phyloP scores from a whole-genome alignment of 2,329 filamentous ascomycete genomes.

The Talaromyces sp. region DNA sequence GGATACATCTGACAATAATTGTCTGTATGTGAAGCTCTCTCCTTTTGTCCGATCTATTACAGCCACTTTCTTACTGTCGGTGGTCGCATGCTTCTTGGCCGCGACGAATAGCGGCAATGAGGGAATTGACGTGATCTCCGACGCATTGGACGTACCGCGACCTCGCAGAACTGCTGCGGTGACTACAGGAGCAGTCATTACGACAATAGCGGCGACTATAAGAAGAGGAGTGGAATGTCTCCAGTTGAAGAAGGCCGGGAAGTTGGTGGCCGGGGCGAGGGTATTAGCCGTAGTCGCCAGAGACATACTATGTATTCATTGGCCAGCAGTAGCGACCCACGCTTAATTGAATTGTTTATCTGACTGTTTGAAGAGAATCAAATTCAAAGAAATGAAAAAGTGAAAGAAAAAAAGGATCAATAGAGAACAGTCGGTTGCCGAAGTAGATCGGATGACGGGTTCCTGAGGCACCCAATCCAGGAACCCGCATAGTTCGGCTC shows the following conservation, averaged over 20 bases:
- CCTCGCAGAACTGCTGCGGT: neutral
- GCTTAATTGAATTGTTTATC: neutral
- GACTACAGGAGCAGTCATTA: slow-evolving; percentile 6
- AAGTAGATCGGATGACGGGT: neutral
- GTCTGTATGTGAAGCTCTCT: slow-evolving; percentile 37
- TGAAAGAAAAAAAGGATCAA: neutral
- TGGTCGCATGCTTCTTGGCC: slow-evolving; percentile 32
- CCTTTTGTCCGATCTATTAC: slow-evolving; percentile 36
- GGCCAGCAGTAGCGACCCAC: neutral
- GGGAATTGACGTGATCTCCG: slow-evolving; percentile 27
- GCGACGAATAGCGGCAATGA: slow-evolving; percentile 38
- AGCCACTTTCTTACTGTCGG: slow-evolving; percentile 32
- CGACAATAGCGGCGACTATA: neutral
- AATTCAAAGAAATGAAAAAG: neutral
- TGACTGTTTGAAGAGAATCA: neutral
- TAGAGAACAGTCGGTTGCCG: neutral
- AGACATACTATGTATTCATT: neutral
- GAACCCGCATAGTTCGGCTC: neutral
- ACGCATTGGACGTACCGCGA: neutral
- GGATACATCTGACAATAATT: slow-evolving; percentile 37
- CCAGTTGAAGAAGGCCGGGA: neutral
- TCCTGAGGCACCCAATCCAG: slow-evolving; percentile 3
- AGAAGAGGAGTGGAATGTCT: slow-evolving; percentile 1
- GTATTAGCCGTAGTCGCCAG: neutral
- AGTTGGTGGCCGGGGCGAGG: neutral